A percentile compares a stretch with the other conserved stretches of the same genome.
Conservation (phyloP, 139 green algal genomes). For the Volvox africanus region DNA sequence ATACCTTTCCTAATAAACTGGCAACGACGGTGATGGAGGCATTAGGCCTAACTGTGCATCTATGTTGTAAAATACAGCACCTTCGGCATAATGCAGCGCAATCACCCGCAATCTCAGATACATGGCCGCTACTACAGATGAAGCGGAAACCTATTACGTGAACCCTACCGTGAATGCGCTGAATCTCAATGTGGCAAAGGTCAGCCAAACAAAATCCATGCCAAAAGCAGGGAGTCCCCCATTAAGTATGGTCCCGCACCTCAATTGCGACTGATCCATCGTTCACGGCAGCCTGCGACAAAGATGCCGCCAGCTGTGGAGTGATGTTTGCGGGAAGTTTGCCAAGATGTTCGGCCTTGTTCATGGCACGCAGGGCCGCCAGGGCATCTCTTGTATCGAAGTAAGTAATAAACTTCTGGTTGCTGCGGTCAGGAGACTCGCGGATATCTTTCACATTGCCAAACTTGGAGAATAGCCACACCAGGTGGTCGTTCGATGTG, state of each 20-base stretch:
- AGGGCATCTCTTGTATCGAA: slow-evolving; percentile 85
- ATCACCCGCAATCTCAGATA: too few relatives aligned
- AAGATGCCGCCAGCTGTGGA: slow-evolving; percentile 53
- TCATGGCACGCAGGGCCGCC: slow-evolving; percentile 71
- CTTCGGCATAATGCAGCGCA: too few relatives aligned
- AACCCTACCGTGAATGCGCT: too few relatives aligned
- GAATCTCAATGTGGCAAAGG: too few relatives aligned
- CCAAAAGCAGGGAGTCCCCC: too few relatives aligned
- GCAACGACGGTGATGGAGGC: too few relatives aligned
- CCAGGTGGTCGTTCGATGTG: slow-evolving; percentile 79
- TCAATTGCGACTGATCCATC: background rate
- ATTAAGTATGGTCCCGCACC: background rate
- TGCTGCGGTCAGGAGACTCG: slow-evolving; percentile 66
- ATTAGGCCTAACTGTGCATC: too few relatives aligned
- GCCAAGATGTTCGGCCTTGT: slow-evolving; percentile 67
- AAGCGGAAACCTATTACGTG: too few relatives aligned
- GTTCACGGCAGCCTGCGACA: slow-evolving; percentile 40
- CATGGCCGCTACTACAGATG: too few relatives aligned
- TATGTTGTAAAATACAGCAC: too few relatives aligned
- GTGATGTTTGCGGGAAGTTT: slow-evolving; percentile 60
- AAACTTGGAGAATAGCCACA: slow-evolving; percentile 84
- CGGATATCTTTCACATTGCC: slow-evolving; percentile 86
- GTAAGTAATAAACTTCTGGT: slow-evolving; percentile 91
- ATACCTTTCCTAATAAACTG: too few relatives aligned
- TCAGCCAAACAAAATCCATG: too few relatives aligned